Conservation (phyloP, 2,329 filamentous ascomycete species). For the Fusarium secorum region DNA sequence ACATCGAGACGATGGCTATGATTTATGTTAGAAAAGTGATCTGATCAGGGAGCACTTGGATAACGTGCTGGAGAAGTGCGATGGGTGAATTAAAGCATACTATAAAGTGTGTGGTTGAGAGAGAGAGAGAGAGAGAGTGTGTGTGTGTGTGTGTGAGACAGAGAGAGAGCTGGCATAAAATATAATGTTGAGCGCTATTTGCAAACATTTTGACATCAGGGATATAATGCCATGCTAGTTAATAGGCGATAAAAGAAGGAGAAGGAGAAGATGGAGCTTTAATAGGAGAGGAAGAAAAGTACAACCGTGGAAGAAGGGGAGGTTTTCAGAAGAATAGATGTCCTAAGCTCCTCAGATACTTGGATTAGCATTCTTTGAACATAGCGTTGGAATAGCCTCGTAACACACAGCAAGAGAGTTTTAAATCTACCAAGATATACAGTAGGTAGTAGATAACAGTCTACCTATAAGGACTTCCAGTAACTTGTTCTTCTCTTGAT, state of each 20-base stretch:
- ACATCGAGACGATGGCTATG: neutral
- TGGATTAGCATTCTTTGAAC: neutral
- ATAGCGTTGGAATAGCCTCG: neutral
- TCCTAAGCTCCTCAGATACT: neutral
- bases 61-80: neutral
- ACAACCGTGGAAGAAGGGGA: no score
- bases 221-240: neutral
- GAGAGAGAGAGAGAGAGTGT: no score
- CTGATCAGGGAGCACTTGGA: neutral
- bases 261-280: no score
- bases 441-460: neutral
- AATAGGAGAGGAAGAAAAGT: no score
- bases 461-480: neutral
- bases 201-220: neutral
- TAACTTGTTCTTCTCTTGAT: neutral
- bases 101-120: neutral
- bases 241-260: neutral
- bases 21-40: neutral
- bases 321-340: neutral
- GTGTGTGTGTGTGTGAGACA: neutral
- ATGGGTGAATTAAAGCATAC: neutral
- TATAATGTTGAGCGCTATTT: neutral
- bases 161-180: neutral
- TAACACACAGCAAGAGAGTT: neutral
- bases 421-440: neutral